Percentiles rank a stretch among this genome's conserved stretches.
phyloP scores from a whole-genome alignment of 805 yeast genomes.

The Kuraishia ogatae region DNA sequence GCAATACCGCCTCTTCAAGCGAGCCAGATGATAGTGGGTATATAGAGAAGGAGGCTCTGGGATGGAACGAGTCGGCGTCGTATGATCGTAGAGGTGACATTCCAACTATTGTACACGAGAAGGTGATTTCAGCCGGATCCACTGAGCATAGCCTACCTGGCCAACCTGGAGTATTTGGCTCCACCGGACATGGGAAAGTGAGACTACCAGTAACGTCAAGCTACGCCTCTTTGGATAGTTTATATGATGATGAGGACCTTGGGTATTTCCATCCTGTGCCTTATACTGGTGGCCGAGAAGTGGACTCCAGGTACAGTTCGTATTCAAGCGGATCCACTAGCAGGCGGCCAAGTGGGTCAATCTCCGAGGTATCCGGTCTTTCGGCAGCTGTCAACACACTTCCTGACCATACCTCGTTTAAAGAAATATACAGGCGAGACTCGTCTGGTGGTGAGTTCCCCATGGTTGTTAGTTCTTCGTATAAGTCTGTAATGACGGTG shows the following conservation, averaged over 20 bases:
- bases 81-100: neutral
- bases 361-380: neutral
- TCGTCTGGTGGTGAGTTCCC: neutral
- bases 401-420: neutral
- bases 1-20: neutral
- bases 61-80: neutral
- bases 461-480: neutral
- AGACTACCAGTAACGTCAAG: slow-evolving; percentile 57
- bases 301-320: neutral
- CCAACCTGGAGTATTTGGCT: too few species aligned
- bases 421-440: neutral
- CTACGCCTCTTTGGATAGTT: slow-evolving; percentile 70
- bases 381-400: neutral
- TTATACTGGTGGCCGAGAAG: neutral
- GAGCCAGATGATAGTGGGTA: neutral
- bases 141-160: too few species aligned
- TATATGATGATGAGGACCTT: slow-evolving; percentile 27
- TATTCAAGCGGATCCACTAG: neutral
- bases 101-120: slow-evolving; percentile 5
- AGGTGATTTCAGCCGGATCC: too few species aligned
- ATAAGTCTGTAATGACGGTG: neutral
- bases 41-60: neutral
- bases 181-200: slow-evolving; percentile 1
- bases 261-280: neutral
- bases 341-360: neutral